Evolutionary conservation across 352 stramenopile genomes (phyloP), one percentile per base, ranked within the genome.

Genomic region (Globisporangium orthogonon): DNA sequence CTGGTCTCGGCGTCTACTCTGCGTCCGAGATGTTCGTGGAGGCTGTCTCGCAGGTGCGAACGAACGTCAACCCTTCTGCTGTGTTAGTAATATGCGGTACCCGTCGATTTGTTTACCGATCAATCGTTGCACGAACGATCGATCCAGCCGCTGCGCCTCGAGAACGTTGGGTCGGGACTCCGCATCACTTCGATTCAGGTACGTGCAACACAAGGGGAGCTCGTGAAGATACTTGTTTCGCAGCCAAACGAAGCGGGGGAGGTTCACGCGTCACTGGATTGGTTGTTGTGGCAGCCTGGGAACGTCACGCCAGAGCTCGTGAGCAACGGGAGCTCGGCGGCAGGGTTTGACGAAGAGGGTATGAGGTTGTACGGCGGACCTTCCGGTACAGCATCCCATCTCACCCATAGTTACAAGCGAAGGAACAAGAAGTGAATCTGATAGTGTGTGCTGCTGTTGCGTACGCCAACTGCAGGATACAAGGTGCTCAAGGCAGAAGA

Each of bases 21-120:
- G 88, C 81, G 45, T 95, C 87, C 30, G 97, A 98, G 65, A 90
- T 89, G 65, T 97, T 98, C 51, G 70, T 97, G 17, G 90, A 98
- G 64, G 86, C 78, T 35, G 70, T 98, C 1, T 93, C 74, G 10
- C 80, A 97, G 69, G 60, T 65, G 37, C 46, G 28, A n/a, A n/a
- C n/a, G n/a, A n/a, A n/a, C n/a, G n/a, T n/a, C n/a, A n/a, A n/a
- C n/a, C n/a, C n/a, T n/a, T n/a, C n/a, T n/a, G n/a, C n/a, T n/a
- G n/a, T n/a, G n/a, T n/a, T n/a, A n/a, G n/a, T n/a, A n/a, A n/a
- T n/a, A n/a, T n/a, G n/a, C 9, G 10, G 35, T 10, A 10, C 35
- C 14, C 14, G 35, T 13, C 5, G 37, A 2, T 15, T 4, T 43
- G 10, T 2, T 43, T 2, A 4, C 10, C 37, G 37, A 2, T 43